Evolutionary conservation across 257 asterid species (phyloP).

Genomic region (Solanum appendiculatum): DNA sequence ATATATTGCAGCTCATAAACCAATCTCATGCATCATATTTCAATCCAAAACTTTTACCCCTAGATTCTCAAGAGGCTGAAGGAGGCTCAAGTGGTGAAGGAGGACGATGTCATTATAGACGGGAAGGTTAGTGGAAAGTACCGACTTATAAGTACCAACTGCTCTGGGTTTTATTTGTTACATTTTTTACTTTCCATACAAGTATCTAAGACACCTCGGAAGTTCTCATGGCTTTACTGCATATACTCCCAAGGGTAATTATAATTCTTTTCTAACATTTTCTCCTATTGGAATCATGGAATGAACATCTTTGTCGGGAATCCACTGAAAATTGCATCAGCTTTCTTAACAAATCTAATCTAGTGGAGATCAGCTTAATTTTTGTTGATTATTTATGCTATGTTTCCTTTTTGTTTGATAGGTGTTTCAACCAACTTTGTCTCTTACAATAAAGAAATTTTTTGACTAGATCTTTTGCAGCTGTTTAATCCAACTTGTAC

Average conservation of each 20-base stretch:
- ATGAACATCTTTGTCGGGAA: background rate
- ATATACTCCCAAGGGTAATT: background rate
- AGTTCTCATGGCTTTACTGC: background rate
- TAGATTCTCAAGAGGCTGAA: constrained; percentile 74
- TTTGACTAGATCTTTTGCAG: background rate
- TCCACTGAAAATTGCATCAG: background rate
- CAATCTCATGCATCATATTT: background rate
- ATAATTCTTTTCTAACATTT: background rate
- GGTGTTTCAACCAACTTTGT: background rate
- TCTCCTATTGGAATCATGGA: background rate
- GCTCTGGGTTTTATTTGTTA: background rate
- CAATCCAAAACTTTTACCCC: constrained; percentile 12
- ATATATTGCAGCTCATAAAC: background rate
- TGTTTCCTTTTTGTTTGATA: background rate
- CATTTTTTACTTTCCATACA: background rate
- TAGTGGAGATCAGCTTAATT: background rate
- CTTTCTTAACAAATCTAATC: background rate
- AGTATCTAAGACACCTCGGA: background rate
- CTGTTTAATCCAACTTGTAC: background rate
- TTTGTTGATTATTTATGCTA: background rate
- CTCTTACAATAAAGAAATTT: background rate
- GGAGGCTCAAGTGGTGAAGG: constrained; percentile 67
- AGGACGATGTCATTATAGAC: constrained; percentile 47
- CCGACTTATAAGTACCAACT: background rate
- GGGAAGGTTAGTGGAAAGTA: constrained; percentile 38